These are phyloP conservation scores for Alternaria dauci DNA, from an alignment of 2,329 filamentous ascomycete species.

Conservation along the genomic window DNA sequence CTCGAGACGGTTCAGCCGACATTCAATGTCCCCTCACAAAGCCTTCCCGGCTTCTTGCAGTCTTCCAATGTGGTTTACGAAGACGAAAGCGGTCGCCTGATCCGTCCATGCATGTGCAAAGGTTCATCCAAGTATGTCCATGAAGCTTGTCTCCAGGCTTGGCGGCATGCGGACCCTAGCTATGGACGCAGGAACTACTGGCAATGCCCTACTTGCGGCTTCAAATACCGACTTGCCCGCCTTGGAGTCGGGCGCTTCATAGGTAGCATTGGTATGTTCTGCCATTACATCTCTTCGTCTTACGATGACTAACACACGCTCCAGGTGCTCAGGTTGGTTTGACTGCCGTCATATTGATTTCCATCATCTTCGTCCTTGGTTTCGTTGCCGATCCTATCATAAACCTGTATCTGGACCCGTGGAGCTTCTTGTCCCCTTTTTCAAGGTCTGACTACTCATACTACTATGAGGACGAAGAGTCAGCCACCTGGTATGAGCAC, in stretches of 20 bases:
- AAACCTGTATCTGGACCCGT: conserved; percentile 83
- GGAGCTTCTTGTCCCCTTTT: conserved; percentile 52
- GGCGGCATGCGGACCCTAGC: conserved; percentile 77
- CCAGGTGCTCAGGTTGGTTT: conserved; percentile 70
- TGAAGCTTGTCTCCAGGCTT: conserved; percentile 84
- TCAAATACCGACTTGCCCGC: conserved; percentile 80
- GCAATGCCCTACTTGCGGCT: conserved; percentile 87
- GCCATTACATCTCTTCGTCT: not conserved
- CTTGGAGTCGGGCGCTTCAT: conserved; percentile 76
- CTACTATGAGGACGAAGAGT: conserved; percentile 44
- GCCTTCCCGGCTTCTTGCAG: conserved; percentile 65
- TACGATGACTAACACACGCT: conserved; percentile 22
- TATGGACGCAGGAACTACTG: conserved; percentile 75
- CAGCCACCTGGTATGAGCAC: conserved; percentile 77
- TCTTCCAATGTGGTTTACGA: conserved; percentile 72
- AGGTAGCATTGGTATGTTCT: conserved; percentile 54
- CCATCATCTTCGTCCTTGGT: conserved; percentile 81
- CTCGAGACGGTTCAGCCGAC: conserved; percentile 74
- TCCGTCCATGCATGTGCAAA: conserved; percentile 92
- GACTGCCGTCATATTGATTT: conserved; percentile 74
- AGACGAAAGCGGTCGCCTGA: conserved; percentile 77
- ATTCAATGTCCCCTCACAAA: conserved; percentile 63
- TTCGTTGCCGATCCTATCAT: conserved; percentile 94
- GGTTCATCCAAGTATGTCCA: conserved; percentile 94
- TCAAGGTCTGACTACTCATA: conserved; percentile 33